Percentiles rank a stretch among this genome's conserved stretches.
Evolutionary conservation across 2,329 filamentous ascomycete genomes (phyloP).

Genomic region (Rhinocladiella mackenziei): DNA sequence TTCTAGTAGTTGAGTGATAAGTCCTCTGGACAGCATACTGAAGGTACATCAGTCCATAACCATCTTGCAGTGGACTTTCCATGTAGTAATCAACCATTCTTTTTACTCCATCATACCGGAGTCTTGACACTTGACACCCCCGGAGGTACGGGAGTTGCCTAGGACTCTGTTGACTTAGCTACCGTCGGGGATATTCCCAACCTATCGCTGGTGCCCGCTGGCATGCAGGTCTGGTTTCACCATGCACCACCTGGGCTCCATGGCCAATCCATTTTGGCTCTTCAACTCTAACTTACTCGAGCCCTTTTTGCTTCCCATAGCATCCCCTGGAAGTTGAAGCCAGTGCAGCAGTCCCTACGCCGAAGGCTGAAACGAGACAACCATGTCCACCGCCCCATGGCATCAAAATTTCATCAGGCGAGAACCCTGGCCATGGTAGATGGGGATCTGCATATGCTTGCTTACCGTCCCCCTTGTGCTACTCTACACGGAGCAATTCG

Average conservation of each 20-base stretch:
- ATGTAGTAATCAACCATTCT: too few relatives aligned
- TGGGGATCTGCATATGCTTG: too few relatives aligned
- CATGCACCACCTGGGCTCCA: neutral
- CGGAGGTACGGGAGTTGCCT: too few relatives aligned
- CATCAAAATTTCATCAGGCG: slow-evolving; percentile 4
- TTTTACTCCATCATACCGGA: too few relatives aligned
- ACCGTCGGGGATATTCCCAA: slow-evolving; percentile 9
- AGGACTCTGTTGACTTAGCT: too few relatives aligned
- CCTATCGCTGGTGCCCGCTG: slow-evolving; percentile 15
- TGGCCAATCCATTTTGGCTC: slow-evolving; percentile 10
- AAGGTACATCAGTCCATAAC: too few relatives aligned
- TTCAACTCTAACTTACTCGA: neutral
- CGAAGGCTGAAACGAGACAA: slow-evolving; percentile 12
- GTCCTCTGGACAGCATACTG: too few relatives aligned
- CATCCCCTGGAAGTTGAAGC: neutral
- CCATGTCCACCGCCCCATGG: slow-evolving; percentile 6
- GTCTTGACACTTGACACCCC: too few relatives aligned
- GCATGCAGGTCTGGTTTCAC: slow-evolving; percentile 19
- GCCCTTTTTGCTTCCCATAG: neutral
- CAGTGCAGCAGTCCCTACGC: neutral
- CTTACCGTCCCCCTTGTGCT: neutral
- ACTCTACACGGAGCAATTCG: too few relatives aligned
- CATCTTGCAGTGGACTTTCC: too few relatives aligned
- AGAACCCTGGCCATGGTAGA: neutral
- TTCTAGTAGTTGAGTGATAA: too few relatives aligned